Percentiles rank a stretch among this genome's conserved stretches.
Conservation (phyloP, 208 protist species). For the Trypanosoma mega region DNA sequence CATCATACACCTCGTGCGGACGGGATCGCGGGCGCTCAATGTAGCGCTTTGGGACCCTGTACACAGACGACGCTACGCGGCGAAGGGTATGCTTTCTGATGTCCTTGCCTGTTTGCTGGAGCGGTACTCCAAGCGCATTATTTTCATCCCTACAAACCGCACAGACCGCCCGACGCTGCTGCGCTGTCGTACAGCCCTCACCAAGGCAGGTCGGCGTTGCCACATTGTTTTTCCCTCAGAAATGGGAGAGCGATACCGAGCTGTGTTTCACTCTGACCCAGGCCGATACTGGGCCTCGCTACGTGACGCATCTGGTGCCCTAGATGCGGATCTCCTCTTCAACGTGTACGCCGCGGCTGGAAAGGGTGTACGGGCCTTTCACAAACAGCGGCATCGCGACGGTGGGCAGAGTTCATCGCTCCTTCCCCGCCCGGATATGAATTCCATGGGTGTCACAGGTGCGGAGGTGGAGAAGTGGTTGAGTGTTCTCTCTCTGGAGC, state of each 20-base stretch:
- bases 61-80: constrained; percentile 43
- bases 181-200: constrained; percentile 70
- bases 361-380: constrained; percentile 46
- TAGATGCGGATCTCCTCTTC: constrained; percentile 72
- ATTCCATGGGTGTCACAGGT: neutral
- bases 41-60: constrained; percentile 63
- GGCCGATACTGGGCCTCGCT: constrained; percentile 63
- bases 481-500: constrained; percentile 31
- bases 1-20: constrained; percentile 81
- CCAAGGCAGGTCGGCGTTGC: constrained; percentile 51
- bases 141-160: constrained; percentile 83
- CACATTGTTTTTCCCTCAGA: constrained; percentile 72
- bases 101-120: constrained; percentile 69
- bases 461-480: constrained; percentile 57
- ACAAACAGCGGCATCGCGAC: constrained; percentile 32
- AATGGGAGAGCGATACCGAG: constrained; percentile 53
- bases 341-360: constrained; percentile 50
- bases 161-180: constrained; percentile 78
- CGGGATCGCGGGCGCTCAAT: constrained; percentile 69
- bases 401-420: neutral
- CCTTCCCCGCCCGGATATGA: neutral
- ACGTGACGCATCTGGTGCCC: constrained; percentile 37
- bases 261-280: constrained; percentile 71
- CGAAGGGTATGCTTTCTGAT: constrained; percentile 87
- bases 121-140: constrained; percentile 51